Percentiles rank a stretch among this genome's conserved stretches.
Evolutionary conservation across 208 protist genomes (phyloP).

Genomic region (Angomonas desouzai): DNA sequence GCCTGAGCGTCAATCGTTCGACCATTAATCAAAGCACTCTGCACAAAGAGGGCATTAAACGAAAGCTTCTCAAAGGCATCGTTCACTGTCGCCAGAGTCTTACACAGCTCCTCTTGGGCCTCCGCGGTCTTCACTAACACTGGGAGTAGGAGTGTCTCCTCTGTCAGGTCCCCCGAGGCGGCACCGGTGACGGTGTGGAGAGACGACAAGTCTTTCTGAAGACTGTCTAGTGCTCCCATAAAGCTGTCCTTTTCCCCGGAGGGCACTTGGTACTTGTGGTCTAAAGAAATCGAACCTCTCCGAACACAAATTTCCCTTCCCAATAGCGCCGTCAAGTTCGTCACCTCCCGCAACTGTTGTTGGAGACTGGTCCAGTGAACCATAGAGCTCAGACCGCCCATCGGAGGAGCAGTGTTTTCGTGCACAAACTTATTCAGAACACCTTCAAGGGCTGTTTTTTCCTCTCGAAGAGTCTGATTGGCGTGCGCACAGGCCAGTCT

Average conservation of each 20-base stretch:
- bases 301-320: neutral
- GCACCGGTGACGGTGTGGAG: neutral
- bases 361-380: neutral
- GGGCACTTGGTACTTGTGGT: too few relatives aligned
- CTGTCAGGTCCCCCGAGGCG: neutral
- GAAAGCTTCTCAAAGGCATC: constrained; percentile 25
- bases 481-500: too few relatives aligned
- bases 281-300: neutral
- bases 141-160: constrained; percentile 12
- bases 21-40: constrained; percentile 20
- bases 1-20: constrained; percentile 24
- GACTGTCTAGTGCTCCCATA: too few relatives aligned
- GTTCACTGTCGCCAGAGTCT: constrained; percentile 31
- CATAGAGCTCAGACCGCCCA: neutral
- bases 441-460: neutral
- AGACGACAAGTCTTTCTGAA: too few relatives aligned
- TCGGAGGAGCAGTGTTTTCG: neutral
- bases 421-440: neutral
- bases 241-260: too few relatives aligned
- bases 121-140: constrained; percentile 20
- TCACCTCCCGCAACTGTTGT: neutral
- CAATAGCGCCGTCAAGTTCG: neutral
- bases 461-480: neutral
- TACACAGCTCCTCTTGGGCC: constrained; percentile 31
- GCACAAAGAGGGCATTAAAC: constrained; percentile 23